Percentiles rank a stretch among this genome's conserved stretches.
Conservation (phyloP, 176 grass and related monocot species). For the Panicum miliaceum region DNA sequence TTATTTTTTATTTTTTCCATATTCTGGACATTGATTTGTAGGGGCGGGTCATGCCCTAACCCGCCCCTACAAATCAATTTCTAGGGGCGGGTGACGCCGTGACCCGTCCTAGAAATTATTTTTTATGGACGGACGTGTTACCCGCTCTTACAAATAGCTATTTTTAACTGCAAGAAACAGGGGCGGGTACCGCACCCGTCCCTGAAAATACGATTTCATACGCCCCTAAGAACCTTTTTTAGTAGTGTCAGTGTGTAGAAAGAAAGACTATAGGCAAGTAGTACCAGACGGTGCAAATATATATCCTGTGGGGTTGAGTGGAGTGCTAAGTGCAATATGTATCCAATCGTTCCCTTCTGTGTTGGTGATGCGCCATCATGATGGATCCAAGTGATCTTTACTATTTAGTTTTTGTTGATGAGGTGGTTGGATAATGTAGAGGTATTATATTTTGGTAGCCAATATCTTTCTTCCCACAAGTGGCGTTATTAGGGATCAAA, state of each 20-base stretch:
- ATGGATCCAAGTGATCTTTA: background rate
- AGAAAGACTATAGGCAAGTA: background rate
- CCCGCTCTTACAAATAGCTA: no score
- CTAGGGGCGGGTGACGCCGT: no score
- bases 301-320: background rate
- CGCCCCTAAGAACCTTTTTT: no score
- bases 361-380: constrained; percentile 21
- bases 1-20: no score
- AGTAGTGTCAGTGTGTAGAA: background rate
- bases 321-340: background rate
- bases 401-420: constrained; percentile 17
- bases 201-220: no score
- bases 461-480: constrained; percentile 15
- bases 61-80: no score
- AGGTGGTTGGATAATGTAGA: constrained; percentile 11
- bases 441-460: constrained; percentile 1
- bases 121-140: no score
- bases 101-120: no score
- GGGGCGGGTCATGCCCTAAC: no score
- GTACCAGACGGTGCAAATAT: background rate
- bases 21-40: no score
- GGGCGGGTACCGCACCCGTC: no score
- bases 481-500: background rate
- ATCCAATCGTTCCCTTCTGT: background rate
- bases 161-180: no score